Percentiles rank a stretch among this genome's conserved stretches.
Evolutionary conservation across 768 basidiomycete genomes (phyloP).

Genomic region (Tylopilus felleus): DNA sequence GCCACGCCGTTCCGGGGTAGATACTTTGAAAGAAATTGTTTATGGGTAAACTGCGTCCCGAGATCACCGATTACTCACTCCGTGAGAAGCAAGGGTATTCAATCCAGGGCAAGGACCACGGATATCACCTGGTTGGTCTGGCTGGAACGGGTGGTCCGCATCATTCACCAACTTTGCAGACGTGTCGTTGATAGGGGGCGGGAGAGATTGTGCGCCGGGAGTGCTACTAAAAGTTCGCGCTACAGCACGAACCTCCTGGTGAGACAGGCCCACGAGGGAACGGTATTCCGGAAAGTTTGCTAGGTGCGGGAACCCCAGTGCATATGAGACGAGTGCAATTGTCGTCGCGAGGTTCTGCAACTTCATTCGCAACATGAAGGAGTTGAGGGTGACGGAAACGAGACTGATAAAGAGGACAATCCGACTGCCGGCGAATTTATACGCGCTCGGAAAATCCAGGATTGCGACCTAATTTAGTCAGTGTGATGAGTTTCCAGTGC

Average conservation of each 20-base stretch:
- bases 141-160: constrained; percentile 13
- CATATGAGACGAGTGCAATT: constrained; percentile 3
- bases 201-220: constrained; percentile 22
- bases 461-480: background rate
- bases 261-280: constrained; percentile 21
- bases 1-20: constrained; percentile 18
- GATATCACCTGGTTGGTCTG: constrained; percentile 18
- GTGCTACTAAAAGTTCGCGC: constrained; percentile 14
- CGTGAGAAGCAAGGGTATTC: constrained; percentile 27
- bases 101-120: constrained; percentile 27
- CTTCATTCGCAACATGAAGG: background rate
- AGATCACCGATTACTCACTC: constrained; percentile 13
- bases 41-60: background rate
- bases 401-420: background rate
- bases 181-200: constrained; percentile 22
- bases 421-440: background rate
- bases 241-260: constrained; percentile 13
- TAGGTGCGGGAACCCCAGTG: constrained; percentile 13
- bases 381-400: background rate
- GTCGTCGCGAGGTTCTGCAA: constrained; percentile 5
- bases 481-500: background rate
- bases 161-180: constrained; percentile 24
- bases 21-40: constrained; percentile 11
- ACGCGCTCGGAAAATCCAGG: background rate
- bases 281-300: constrained; percentile 18